Base-by-base conservation (phyloP, 148 eudicot genomes). In the Spergularia marina region DNA sequence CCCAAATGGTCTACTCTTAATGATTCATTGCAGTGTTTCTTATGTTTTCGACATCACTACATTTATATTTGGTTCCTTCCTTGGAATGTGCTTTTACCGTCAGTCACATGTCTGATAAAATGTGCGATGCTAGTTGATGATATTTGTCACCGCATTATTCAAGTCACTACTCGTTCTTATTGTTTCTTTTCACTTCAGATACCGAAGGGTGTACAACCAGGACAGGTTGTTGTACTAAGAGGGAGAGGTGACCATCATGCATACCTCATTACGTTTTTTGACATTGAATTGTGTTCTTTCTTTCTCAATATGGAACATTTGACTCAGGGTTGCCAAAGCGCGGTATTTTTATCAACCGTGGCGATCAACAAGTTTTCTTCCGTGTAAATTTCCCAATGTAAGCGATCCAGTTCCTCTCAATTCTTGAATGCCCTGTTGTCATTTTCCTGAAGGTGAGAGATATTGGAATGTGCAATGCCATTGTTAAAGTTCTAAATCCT, bases 201-300 rank as follows among this genome's bases (percentile, higher is more conserved):
- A 80, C 98, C 98, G 4, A 87, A 84, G 82, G 97, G 96, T 54
- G 98, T 94, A 73, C 98, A 94, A 77, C 97, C 85, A 53, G 97
- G 98, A 64, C 96, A 94, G 65, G 83, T 86, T 80, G 76, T 81
- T 66, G 74, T 83, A 61, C 85, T 94, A 47, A 84, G 96, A 78
- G 97, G 98, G 85, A 90, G 77, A 86, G 98, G 98, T 94, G 52
- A 63, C 65, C 53, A 52, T 59, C 40, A n/a, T 23, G 30, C 65
- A 14, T 54, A 70, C 52, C 70, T 69, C 61, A 67, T 69, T 40
- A 52, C 74, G 36, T 51, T 40, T 56, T 30, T 34, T 44, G 13
- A 13, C 12, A 16, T 21, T 39, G 5, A 4, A 9, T 18, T 25
- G 64, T 53, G 25, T 68, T 47, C 14, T 10, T 76, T 62, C 20